A percentile compares a stretch with the other conserved stretches of the same genome.
These are phyloP conservation scores for Millerozyma miso DNA, from an alignment of 805 yeast species.

Conservation along the genomic window DNA sequence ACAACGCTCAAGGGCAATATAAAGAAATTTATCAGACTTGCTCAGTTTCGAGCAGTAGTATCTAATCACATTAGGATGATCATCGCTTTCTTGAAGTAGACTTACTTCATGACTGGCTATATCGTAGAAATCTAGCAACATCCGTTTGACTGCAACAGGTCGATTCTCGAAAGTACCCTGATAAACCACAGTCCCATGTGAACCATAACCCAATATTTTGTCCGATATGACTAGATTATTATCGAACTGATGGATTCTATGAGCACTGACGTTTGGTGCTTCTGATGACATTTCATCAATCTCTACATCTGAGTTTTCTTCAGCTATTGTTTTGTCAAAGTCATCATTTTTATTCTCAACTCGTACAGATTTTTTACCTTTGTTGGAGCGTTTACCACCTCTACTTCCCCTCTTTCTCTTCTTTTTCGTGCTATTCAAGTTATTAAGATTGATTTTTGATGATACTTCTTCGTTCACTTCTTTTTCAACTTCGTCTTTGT, in stretches of 20 bases:
- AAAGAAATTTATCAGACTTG: slow-evolving; percentile 66
- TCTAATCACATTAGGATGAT: slow-evolving; percentile 90
- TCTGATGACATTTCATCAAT: slow-evolving; percentile 26
- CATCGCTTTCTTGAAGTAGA: slow-evolving; percentile 87
- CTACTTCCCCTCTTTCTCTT: slow-evolving; percentile 81
- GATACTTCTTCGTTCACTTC: neutral
- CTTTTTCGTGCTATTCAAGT: slow-evolving; percentile 31
- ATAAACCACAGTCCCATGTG: slow-evolving; percentile 94
- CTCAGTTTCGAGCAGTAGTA: slow-evolving; percentile 91
- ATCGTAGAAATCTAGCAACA: slow-evolving; percentile 90
- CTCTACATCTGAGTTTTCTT: slow-evolving; percentile 12
- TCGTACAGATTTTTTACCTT: slow-evolving; percentile 39
- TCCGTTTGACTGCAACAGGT: slow-evolving; percentile 93
- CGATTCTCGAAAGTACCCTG: slow-evolving; percentile 87
- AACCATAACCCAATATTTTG: slow-evolving; percentile 86
- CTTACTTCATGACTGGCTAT: slow-evolving; percentile 90
- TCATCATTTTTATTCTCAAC: slow-evolving; percentile 14
- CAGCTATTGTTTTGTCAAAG: slow-evolving; percentile 5
- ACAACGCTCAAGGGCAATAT: slow-evolving; percentile 91
- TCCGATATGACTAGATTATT: slow-evolving; percentile 63
- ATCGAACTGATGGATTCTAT: slow-evolving; percentile 18
- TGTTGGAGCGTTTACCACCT: slow-evolving; percentile 65
- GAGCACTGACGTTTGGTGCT: slow-evolving; percentile 11
- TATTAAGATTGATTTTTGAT: slow-evolving; percentile 5
- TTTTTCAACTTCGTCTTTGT: slow-evolving; percentile 2